Evolutionary conservation across 495 filamentous ascomycete species (phyloP).

Genomic region (Lophiostoma macrostomum): DNA sequence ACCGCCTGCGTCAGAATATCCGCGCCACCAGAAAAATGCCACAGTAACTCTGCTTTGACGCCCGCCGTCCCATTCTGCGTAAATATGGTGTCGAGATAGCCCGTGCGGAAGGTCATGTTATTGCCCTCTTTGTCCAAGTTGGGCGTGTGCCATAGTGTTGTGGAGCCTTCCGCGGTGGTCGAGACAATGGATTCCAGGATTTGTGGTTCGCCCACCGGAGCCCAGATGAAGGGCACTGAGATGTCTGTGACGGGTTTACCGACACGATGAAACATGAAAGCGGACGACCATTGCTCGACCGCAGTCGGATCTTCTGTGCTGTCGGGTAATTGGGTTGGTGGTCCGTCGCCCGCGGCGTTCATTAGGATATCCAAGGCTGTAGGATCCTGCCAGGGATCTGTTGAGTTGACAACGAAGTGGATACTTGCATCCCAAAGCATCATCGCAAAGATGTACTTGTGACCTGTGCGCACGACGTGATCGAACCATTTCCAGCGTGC

Average conservation of each 20-base stretch:
- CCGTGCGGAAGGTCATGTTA: slow-evolving; percentile 48
- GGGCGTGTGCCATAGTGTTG: slow-evolving; percentile 40
- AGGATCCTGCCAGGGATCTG: slow-evolving; percentile 50
- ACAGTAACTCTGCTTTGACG: slow-evolving; percentile 48
- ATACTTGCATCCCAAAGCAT: slow-evolving; percentile 58
- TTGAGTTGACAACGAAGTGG: slow-evolving; percentile 45
- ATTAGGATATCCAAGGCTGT: slow-evolving; percentile 48
- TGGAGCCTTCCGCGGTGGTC: slow-evolving; percentile 23
- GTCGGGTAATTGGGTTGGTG: slow-evolving; percentile 51
- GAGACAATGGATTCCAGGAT: slow-evolving; percentile 45
- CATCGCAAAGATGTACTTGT: slow-evolving; percentile 45
- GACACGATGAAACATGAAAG: slow-evolving; percentile 54
- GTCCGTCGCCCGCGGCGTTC: slow-evolving; percentile 45
- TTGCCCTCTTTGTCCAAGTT: slow-evolving; percentile 50
- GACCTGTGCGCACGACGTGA: slow-evolving; percentile 47
- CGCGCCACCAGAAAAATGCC: slow-evolving; percentile 51
- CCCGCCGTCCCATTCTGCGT: slow-evolving; percentile 43
- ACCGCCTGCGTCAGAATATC: slow-evolving; percentile 46
- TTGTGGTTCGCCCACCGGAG: no score
- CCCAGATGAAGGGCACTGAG: slow-evolving; percentile 48
- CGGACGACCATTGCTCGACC: slow-evolving; percentile 47
- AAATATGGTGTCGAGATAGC: slow-evolving; percentile 49
- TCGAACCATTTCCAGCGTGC: slow-evolving; percentile 58
- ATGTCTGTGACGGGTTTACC: slow-evolving; percentile 45
- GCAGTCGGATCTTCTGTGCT: slow-evolving; percentile 49